Conservation (phyloP, 179 eudicot species). For the Silene noctiflora region DNA sequence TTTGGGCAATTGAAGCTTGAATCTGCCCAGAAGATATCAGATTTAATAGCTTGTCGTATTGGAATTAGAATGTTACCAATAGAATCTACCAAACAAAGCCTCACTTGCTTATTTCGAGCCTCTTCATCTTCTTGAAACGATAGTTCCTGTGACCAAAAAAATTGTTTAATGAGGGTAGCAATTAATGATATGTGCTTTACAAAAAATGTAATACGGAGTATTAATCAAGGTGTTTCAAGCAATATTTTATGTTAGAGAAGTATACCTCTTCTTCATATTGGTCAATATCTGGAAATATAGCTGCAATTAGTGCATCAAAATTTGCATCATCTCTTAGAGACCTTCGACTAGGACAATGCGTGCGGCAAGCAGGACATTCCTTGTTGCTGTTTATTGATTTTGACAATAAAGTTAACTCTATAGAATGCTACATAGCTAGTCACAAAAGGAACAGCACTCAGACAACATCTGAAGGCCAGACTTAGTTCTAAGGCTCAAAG, state of each 20-base stretch:
- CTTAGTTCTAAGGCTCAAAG: too few relatives aligned
- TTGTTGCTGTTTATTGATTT: slow-evolving; percentile 57
- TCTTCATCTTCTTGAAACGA: slow-evolving; percentile 81
- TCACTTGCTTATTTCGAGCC: slow-evolving; percentile 78
- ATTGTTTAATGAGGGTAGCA: not conserved
- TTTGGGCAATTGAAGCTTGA: slow-evolving; percentile 77
- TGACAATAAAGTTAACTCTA: not conserved
- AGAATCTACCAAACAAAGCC: slow-evolving; percentile 10
- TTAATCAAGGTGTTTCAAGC: slow-evolving; percentile 7
- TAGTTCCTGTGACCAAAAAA: slow-evolving; percentile 52
- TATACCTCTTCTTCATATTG: slow-evolving; percentile 92
- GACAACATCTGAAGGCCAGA: not conserved
- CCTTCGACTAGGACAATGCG: slow-evolving; percentile 97
- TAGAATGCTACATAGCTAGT: not conserved
- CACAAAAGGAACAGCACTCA: slow-evolving; percentile 1
- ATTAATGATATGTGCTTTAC: not conserved
- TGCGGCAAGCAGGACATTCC: slow-evolving; percentile 99
- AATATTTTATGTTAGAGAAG: not conserved
- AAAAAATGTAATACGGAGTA: not conserved
- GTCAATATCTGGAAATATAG: slow-evolving; percentile 82
- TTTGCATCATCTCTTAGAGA: slow-evolving; percentile 95
- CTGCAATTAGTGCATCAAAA: slow-evolving; percentile 71
- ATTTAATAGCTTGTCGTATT: slow-evolving; percentile 15
- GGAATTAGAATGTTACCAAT: not conserved
- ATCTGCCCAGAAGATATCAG: slow-evolving; percentile 41